Base-by-base conservation (phyloP, 768 basidiomycete species). In the Lactarius akahatsu region DNA sequence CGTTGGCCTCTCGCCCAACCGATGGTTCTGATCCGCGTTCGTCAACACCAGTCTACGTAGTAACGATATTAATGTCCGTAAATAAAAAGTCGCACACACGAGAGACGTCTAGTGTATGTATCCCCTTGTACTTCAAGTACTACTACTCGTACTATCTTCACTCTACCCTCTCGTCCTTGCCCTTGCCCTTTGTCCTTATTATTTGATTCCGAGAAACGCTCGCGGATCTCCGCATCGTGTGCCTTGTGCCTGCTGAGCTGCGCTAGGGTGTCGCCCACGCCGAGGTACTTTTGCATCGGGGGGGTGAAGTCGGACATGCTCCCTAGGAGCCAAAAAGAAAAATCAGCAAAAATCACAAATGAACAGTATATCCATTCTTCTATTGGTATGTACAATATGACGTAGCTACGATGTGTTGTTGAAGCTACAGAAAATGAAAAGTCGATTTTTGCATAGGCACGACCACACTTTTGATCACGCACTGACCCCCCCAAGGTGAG, bases 261-360 rank as follows among this genome's bases (percentile, higher is more conserved):
- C 3, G 89, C 90, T 52, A 86, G 82, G 77, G 88, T 91, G 43
- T 91, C 84, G 78, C 90, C 89, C 20, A 98, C 88, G 36, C 95
- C 94, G 54, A 99, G 83, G 75, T n/a, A n/a, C n/a, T n/a, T n/a
- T n/a, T n/a, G n/a, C n/a, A n/a, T n/a, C n/a, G n/a, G n/a, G n/a
- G n/a, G n/a, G n/a, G n/a, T n/a, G n/a, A n/a, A n/a, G n/a, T n/a
- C n/a, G n/a, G n/a, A n/a, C n/a, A n/a, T n/a, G n/a, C n/a, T n/a
- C n/a, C n/a, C n/a, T n/a, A n/a, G n/a, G n/a, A n/a, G n/a, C n/a
- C n/a, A n/a, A n/a, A n/a, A n/a, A n/a, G n/a, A n/a, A n/a, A n/a
- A n/a, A n/a, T n/a, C n/a, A n/a, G n/a, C n/a, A n/a, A n/a, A n/a
- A n/a, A n/a, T n/a, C n/a, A n/a, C n/a, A n/a, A n/a, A n/a, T n/a